A percentile compares a stretch with the other conserved stretches of the same genome.
These are phyloP conservation scores for Lizanozyma gosingica DNA, from an alignment of 1,139 yeast species.

Conservation along the genomic window DNA sequence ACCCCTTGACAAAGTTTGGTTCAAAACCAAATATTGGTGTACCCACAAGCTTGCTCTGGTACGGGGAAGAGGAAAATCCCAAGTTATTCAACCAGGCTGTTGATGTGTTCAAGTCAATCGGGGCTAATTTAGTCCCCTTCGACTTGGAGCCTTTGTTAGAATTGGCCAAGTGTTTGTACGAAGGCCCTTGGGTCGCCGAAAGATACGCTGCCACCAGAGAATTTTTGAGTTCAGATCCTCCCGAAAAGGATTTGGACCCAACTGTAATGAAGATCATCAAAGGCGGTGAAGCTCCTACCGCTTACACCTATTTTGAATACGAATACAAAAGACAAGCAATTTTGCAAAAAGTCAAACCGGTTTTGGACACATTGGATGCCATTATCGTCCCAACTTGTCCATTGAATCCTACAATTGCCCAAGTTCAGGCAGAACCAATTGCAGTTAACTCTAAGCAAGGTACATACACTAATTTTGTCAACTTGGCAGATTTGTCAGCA, in stretches of 20 bases:
- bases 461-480: constrained; percentile 93
- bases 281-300: constrained; percentile 69
- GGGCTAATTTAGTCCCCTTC: constrained; percentile 45
- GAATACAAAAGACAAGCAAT: constrained; percentile 80
- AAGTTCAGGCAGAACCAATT: constrained; percentile 72
- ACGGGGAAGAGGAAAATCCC: constrained; percentile 71
- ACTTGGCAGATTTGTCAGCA: constrained; percentile 88
- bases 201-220: constrained; percentile 77
- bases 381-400: constrained; percentile 91
- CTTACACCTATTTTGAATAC: constrained; percentile 73
- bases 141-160: constrained; percentile 71
- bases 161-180: constrained; percentile 83
- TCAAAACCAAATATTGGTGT: constrained; percentile 61
- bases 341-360: constrained; percentile 50
- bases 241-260: constrained; percentile 65
- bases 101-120: constrained; percentile 40
- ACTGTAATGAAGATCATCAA: constrained; percentile 70
- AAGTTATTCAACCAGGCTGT: constrained; percentile 56
- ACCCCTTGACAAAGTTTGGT: constrained; percentile 53
- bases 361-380: constrained; percentile 58
- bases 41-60: constrained; percentile 70
- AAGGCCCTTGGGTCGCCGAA: constrained; percentile 99
- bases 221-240: constrained; percentile 68
- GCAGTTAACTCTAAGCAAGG: constrained; percentile 83
- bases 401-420: constrained; percentile 70